Evolutionary conservation across 2,329 filamentous ascomycete genomes (phyloP).

Genomic region (Venturia aucupariae): DNA sequence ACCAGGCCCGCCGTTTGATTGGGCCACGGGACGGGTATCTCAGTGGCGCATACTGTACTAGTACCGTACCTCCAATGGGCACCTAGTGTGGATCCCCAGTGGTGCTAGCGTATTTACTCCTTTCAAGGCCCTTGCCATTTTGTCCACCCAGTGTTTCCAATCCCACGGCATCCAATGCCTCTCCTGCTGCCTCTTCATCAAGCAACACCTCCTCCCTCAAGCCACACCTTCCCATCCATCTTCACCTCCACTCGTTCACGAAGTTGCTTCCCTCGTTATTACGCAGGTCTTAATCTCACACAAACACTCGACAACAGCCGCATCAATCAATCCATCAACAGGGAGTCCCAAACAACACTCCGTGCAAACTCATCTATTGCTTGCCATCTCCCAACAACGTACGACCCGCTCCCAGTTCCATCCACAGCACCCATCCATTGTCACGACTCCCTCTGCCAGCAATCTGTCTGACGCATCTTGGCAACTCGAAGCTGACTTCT

Average conservation of each 20-base stretch:
- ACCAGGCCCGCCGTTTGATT: background rate
- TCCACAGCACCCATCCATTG: conserved; percentile 27
- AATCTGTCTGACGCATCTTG: conserved; percentile 22
- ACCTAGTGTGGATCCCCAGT: background rate
- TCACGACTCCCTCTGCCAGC: conserved; percentile 21
- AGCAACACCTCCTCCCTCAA: background rate
- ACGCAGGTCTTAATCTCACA: background rate
- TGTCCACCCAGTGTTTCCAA: background rate
- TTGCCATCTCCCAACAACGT: conserved; percentile 7
- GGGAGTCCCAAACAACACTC: conserved; percentile 1
- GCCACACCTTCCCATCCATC: conserved; percentile 5
- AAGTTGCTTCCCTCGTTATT: conserved; percentile 4
- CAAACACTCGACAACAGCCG: background rate
- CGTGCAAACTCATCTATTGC: background rate
- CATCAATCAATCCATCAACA: background rate
- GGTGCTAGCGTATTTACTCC: background rate
- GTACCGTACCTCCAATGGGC: background rate
- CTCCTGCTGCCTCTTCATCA: background rate
- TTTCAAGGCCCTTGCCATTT: conserved; percentile 6
- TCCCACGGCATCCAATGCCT: no score
- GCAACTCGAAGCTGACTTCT: conserved; percentile 15
- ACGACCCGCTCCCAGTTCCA: background rate
- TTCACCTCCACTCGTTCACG: background rate
- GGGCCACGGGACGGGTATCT: background rate
- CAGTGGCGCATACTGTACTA: background rate